Base-by-base conservation (phyloP, 495 filamentous ascomycete species). In the Opeltia flavorubescens region DNA sequence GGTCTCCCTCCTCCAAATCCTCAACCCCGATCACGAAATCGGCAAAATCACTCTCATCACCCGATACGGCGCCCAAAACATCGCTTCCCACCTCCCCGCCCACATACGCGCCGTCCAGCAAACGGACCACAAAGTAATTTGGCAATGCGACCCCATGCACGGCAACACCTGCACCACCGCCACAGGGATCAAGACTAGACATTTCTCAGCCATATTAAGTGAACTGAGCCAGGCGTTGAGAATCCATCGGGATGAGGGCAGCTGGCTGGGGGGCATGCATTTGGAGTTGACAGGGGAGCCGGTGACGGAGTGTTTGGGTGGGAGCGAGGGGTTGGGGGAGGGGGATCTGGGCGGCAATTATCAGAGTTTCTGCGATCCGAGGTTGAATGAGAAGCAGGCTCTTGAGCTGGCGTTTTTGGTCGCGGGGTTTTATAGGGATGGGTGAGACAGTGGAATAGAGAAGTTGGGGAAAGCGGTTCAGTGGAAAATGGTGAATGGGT, bases 141-240 rank as follows among this genome's bases (percentile, higher is more conserved):
- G 91, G 91, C 86, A 95, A 62, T 94, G 87, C 64, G 91, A 98
- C 63, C 91, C 91, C 9, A 96, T 96, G 93, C 91, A 98, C 66
- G 91, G 91, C 49, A 81, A 73, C 45, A 70, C 66, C 5, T 66
- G 66, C 48, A 54, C 77, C 17, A 88, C 86, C 0, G 67, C 78
- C 0, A 68, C 72, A 0, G 66, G 70, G 6, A 72, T 94, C 59
- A 98, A 98, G 69, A 98, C 91, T 2, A 74, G 93, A 2, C 77
- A 81, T 43, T 96, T 96, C 63, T 72, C 71, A 29, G 77, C 84
- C 61, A 94, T 98, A 50, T 76, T 95, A 53, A 77, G 74, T 11
- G 93, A 96, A 68, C 68, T 96, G 31, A 70, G 76, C 40, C 75
- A 83, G 52, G 83, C 87, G 3, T 66, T 95, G 44, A 66, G 72